Conservation (phyloP, 257 asterid genomes). For the Penstemon newberryi region DNA sequence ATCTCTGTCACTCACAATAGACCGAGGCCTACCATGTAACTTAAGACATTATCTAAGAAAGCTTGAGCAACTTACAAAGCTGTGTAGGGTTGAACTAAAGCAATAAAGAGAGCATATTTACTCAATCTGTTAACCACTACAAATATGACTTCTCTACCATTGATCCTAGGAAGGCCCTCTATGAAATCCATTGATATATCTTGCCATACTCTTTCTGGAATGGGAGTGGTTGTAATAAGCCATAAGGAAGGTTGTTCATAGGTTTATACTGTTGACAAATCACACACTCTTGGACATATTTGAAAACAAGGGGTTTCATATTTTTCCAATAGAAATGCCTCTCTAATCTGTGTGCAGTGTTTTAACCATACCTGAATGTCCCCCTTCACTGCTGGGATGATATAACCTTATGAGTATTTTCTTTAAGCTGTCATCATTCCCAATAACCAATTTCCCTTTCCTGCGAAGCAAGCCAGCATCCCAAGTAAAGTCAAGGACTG, state of each 20-base stretch:
- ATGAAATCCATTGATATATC: slow-evolving; percentile 9
- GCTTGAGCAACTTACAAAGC: neutral
- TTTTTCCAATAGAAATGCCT: neutral
- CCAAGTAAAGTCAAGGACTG: too few species aligned
- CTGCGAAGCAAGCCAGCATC: too few species aligned
- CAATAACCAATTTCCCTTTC: neutral
- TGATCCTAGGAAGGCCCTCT: neutral
- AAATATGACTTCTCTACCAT: neutral
- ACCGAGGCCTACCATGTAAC: neutral
- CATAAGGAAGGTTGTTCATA: neutral
- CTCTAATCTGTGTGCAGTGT: neutral
- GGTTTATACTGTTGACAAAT: neutral
- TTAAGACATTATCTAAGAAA: neutral
- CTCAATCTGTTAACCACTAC: slow-evolving; percentile 2
- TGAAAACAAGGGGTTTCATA: too few species aligned
- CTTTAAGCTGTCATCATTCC: neutral
- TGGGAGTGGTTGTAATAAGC: neutral
- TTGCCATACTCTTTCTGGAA: neutral
- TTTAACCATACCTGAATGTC: neutral
- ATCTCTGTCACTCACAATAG: neutral
- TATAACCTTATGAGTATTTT: accelerated
- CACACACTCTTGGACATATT: neutral
- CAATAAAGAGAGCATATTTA: slow-evolving; percentile 6
- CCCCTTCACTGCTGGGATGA: neutral
- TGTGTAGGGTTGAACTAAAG: neutral